Conservation (phyloP, 768 basidiomycete genomes). For the Lepiota brunneoincarnata region DNA sequence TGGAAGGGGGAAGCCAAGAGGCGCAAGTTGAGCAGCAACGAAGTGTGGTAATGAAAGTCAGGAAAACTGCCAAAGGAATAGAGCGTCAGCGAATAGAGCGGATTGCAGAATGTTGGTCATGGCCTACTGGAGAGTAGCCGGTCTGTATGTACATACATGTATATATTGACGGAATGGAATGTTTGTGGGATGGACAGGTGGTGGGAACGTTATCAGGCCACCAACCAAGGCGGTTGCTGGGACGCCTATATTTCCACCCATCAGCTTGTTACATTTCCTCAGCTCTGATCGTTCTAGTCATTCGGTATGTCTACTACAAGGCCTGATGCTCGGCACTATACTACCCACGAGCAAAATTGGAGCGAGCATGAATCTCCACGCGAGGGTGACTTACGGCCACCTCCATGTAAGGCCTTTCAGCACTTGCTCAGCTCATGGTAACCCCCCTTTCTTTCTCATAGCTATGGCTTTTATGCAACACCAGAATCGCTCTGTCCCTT, state of each 20-base stretch:
- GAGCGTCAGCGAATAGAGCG: conserved; percentile 75
- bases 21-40: conserved; percentile 21
- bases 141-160: conserved; percentile 10
- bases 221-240: too few relatives aligned
- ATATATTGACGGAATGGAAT: conserved; percentile 10
- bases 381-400: not conserved
- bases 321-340: not conserved
- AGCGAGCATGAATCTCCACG: too few relatives aligned
- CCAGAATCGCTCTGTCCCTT: conserved; percentile 46
- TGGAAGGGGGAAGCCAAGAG: conserved; percentile 29
- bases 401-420: conserved; percentile 7
- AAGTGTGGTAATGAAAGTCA: conserved; percentile 55
- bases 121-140: conserved; percentile 30
- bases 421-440: not conserved
- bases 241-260: not conserved
- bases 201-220: too few relatives aligned
- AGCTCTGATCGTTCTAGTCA: not conserved
- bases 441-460: not conserved
- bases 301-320: not conserved
- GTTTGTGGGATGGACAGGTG: not conserved
- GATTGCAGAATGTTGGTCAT: conserved; percentile 64
- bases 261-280: not conserved
- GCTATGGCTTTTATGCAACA: conserved; percentile 20
- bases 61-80: conserved; percentile 51
- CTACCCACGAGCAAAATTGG: not conserved